Base-by-base conservation (phyloP, 495 filamentous ascomycete species). In the Xylaria bambusicola region DNA sequence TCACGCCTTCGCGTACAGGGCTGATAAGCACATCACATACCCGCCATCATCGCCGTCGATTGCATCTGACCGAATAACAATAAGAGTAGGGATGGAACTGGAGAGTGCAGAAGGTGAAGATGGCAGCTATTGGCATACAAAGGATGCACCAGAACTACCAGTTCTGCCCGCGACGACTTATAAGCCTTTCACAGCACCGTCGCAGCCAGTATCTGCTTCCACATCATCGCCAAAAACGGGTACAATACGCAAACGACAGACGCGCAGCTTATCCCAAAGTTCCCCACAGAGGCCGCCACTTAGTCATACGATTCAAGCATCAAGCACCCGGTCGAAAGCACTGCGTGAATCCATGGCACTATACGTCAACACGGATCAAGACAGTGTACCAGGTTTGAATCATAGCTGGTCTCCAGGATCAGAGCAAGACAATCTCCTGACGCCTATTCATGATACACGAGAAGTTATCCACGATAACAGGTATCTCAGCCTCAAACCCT, bases 401-500 rank as follows among this genome's bases (percentile, higher is more conserved):
- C 41, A 49, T 4, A 60, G 40, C 52, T 60, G 62, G 9, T 65
- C 55, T 4, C 54, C 62, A 1, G 42, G 21, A 1, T 55, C 41
- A 4, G 23, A 53, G 27, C 46, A 27, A n/a, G 35, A 44, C 5
- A 44, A 31, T 46, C 56, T 31, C 18, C 29, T 41, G 35, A 48
- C 49, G 8, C 52, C 46, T 24, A 35, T 35, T 13, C 8, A 12
- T 20, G 23, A 47, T 44, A 9, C 38, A 52, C 29, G 42, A 31
- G 42, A 23, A 44, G 18, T 40, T 33, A 10, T 5, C 29, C 5
- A 33, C 5, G 29, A 33, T 33, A 33, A 5, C 23, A n/a, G n/a
- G 20, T 12, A 9, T 21, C 6, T 33, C n/a, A 57, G 73, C 50
- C 80, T 71, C 27, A 72, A 72, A 53, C 78, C 75, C n/a, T 66